Conservation (phyloP, 495 filamentous ascomycete species). For the Pyrenopolyporus hunteri region DNA sequence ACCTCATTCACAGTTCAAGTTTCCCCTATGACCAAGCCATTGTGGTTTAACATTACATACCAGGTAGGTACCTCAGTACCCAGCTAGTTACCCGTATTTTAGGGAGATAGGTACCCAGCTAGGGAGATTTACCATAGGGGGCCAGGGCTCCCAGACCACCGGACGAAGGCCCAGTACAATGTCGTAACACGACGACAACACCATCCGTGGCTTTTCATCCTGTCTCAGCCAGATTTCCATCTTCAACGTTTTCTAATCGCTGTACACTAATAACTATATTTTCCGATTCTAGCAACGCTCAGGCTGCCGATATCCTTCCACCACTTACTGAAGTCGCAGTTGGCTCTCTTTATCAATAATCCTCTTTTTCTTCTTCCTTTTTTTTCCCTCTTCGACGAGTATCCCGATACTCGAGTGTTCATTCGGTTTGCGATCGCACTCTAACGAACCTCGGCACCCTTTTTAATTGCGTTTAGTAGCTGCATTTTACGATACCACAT, state of each 20-base stretch:
- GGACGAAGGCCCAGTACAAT: constrained; percentile 29
- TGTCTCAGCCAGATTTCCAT: constrained; percentile 30
- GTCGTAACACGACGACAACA: constrained; percentile 36
- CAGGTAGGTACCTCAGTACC: not conserved
- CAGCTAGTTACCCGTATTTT: not conserved
- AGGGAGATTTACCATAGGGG: not conserved
- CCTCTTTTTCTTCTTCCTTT: not conserved
- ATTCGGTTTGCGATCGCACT: constrained; percentile 25
- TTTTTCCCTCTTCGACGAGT: not conserved
- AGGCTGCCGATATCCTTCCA: not conserved
- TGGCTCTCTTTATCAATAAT: constrained; percentile 32
- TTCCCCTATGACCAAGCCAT: not conserved
- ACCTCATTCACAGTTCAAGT: not conserved
- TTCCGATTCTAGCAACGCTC: constrained; percentile 4
- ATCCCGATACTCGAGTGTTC: not conserved
- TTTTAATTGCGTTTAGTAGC: not conserved
- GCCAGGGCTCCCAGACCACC: constrained; percentile 27
- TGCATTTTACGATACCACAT: not conserved
- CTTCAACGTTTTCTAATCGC: constrained; percentile 26
- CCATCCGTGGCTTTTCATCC: constrained; percentile 30
- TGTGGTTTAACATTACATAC: too few relatives aligned
- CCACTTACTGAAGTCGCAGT: constrained; percentile 9
- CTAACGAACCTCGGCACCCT: constrained; percentile 12
- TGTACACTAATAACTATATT: constrained; percentile 1
- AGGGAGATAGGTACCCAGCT: not conserved